Percentiles rank a stretch among this genome's conserved stretches.
Evolutionary conservation across 2,329 filamentous ascomycete genomes (phyloP).

Genomic region (Arthroderma sp.): DNA sequence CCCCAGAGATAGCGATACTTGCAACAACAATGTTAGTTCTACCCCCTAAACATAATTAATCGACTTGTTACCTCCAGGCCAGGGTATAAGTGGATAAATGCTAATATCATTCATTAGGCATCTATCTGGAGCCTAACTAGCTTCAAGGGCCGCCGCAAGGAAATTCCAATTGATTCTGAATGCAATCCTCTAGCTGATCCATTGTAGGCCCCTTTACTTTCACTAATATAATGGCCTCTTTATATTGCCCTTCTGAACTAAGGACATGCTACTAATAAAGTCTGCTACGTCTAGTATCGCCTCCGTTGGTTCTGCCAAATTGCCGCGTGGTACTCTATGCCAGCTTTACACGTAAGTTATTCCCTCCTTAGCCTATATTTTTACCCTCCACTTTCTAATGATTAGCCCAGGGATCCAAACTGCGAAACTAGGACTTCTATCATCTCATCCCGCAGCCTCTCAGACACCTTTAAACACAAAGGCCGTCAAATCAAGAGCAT

Average conservation of each 20-base stretch:
- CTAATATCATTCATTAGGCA: neutral
- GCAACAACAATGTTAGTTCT: neutral
- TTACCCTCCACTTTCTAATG: neutral
- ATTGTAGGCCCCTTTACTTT: neutral
- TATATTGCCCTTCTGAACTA: neutral
- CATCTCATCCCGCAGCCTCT: neutral
- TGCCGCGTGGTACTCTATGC: neutral
- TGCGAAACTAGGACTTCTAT: neutral
- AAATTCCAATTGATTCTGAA: neutral
- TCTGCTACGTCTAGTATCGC: neutral
- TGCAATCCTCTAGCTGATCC: neutral
- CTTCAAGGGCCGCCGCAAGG: constrained; percentile 1
- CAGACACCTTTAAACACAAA: neutral
- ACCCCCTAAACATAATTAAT: neutral
- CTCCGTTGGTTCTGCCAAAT: neutral
- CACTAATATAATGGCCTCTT: neutral
- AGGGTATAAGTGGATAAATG: neutral
- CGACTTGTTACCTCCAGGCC: neutral
- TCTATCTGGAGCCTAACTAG: neutral
- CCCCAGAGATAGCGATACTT: neutral
- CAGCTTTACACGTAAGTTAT: neutral
- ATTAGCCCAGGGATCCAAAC: neutral
- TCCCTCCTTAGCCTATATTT: too few relatives aligned
- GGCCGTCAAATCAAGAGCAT: constrained; percentile 1
- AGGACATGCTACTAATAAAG: neutral